phyloP scores from a whole-genome alignment of 2,329 filamentous ascomycete species.

The Arthroderma uncinatum region DNA sequence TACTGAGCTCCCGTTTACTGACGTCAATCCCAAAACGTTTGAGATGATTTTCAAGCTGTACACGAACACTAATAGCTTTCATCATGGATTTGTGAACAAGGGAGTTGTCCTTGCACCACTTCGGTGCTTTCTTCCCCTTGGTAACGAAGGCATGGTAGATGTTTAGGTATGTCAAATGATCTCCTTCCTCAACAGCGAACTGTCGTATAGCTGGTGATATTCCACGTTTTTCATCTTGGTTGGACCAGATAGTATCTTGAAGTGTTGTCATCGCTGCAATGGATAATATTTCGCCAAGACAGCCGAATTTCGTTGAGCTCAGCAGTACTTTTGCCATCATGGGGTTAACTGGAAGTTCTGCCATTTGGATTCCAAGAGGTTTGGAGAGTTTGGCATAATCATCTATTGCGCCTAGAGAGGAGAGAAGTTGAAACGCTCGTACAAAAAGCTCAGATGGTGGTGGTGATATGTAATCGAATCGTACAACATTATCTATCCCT shows the following conservation, averaged over 20 bases:
- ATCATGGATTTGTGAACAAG: constrained; percentile 78
- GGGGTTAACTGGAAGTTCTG: constrained; percentile 81
- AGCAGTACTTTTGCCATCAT: constrained; percentile 91
- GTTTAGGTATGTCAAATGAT: constrained; percentile 85
- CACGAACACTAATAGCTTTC: constrained; percentile 72
- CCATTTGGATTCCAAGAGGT: constrained; percentile 82
- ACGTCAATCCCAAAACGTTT: constrained; percentile 67
- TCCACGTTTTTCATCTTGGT: constrained; percentile 59
- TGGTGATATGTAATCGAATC: constrained; percentile 78
- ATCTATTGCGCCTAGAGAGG: constrained; percentile 74
- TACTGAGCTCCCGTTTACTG: constrained; percentile 15
- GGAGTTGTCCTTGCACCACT: constrained; percentile 77
- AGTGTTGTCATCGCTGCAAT: constrained; percentile 91
- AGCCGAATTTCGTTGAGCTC: constrained; percentile 61
- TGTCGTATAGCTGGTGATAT: constrained; percentile 64
- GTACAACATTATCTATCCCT: constrained; percentile 85
- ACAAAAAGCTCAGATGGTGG: constrained; percentile 77
- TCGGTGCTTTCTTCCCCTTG: constrained; percentile 67
- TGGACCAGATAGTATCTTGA: constrained; percentile 69
- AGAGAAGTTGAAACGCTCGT: constrained; percentile 78
- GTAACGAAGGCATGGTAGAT: constrained; percentile 84
- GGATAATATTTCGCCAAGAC: constrained; percentile 73
- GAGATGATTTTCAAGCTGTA: constrained; percentile 75
- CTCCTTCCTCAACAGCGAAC: constrained; percentile 86
- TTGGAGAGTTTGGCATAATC: constrained; percentile 81